phyloP scores from a whole-genome alignment of 2,329 filamentous ascomycete genomes.

The Trichoderma atroviride region DNA sequence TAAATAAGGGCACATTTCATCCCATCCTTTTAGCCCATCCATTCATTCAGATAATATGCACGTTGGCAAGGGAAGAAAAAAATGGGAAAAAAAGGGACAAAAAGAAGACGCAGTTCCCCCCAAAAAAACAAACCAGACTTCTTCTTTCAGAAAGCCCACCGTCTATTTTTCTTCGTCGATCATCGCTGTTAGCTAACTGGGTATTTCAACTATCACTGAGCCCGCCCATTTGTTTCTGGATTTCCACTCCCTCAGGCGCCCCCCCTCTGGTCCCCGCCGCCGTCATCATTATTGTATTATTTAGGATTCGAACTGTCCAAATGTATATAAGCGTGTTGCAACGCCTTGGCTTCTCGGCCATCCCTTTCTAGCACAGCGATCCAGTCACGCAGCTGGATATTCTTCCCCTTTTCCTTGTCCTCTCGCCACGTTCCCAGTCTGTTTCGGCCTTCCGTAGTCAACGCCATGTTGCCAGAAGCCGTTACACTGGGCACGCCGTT shows the following conservation, averaged over 20 bases:
- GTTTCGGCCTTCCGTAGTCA: constrained; percentile 62
- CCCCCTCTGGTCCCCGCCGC: constrained; percentile 22
- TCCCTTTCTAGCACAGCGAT: constrained; percentile 78
- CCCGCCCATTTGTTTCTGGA: constrained; percentile 11
- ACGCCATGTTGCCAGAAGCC: constrained; percentile 40
- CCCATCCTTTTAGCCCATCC: not conserved
- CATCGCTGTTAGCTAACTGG: constrained; percentile 31
- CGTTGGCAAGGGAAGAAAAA: constrained; percentile 35
- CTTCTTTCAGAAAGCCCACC: constrained; percentile 2
- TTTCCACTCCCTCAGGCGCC: constrained; percentile 2
- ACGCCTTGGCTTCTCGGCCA: constrained; percentile 64
- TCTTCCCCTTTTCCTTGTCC: constrained; percentile 72
- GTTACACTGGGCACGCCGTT: constrained; percentile 40
- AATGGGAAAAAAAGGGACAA: constrained; percentile 33
- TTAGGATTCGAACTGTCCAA: constrained; percentile 54
- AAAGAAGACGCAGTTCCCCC: constrained; percentile 26
- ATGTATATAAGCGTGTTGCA: constrained; percentile 60
- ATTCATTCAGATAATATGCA: not conserved
- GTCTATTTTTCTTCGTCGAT: not conserved
- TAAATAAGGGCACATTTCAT: not conserved
- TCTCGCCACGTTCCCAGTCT: constrained; percentile 77
- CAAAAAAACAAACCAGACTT: constrained; percentile 17
- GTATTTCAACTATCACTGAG: constrained; percentile 34
- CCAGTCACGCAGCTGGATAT: constrained; percentile 84
- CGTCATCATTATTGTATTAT: constrained; percentile 33